Evolutionary conservation across 305 asterid genomes (phyloP).

Genomic region (Plantago rigida): DNA sequence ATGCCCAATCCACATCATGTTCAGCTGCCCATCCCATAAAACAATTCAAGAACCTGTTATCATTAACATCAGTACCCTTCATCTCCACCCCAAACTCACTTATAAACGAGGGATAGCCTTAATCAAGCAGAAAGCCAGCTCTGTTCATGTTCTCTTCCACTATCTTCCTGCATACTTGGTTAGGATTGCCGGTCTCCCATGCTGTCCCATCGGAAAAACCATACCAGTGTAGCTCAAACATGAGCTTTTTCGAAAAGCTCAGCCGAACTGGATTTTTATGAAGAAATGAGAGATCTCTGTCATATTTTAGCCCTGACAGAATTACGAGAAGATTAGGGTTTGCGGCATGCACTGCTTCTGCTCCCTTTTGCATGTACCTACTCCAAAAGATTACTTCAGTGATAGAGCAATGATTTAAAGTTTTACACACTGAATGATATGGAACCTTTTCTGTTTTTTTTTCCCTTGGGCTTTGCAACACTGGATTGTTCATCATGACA

Average conservation of each 20-base stretch:
- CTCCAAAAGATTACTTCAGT: background rate
- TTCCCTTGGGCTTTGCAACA: too few relatives aligned
- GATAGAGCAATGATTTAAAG: background rate
- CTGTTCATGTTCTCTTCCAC: conserved; percentile 33
- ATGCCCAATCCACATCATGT: conserved; percentile 72
- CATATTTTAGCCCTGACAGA: conserved; percentile 62
- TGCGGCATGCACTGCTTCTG: conserved; percentile 79
- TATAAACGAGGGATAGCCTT: conserved; percentile 79
- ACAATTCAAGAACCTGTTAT: conserved; percentile 72
- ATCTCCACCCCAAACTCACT: conserved; percentile 82
- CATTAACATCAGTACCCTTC: conserved; percentile 75
- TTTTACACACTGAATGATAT: too few relatives aligned
- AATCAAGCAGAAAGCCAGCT: conserved; percentile 54
- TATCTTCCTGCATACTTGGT: conserved; percentile 66
- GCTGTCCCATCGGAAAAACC: conserved; percentile 60
- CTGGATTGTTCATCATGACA: too few relatives aligned
- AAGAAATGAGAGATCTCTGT: conserved; percentile 62
- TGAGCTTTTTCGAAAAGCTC: conserved; percentile 53
- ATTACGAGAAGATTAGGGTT: conserved; percentile 61
- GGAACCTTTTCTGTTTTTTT: too few relatives aligned
- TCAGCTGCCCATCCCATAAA: conserved; percentile 91
- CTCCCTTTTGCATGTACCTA: conserved; percentile 80
- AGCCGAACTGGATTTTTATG: conserved; percentile 36
- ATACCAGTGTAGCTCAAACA: conserved; percentile 79
- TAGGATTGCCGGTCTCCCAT: conserved; percentile 60